phyloP scores from a whole-genome alignment of 1,284 basidiomycete genomes.

The Chondrostereum purpureum region DNA sequence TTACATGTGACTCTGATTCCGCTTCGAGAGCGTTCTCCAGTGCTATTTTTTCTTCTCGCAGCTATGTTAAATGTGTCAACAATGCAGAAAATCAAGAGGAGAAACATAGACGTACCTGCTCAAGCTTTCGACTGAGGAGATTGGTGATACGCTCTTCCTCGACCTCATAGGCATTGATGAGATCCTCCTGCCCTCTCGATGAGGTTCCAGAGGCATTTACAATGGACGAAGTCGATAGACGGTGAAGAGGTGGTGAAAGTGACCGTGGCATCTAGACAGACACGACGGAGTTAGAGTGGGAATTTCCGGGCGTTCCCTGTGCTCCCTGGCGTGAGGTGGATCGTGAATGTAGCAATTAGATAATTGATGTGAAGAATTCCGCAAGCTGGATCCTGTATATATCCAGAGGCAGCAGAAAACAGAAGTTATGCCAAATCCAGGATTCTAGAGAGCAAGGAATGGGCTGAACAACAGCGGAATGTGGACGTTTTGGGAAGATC shows the following conservation, averaged over 20 bases:
- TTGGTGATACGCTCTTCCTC: constrained; percentile 84
- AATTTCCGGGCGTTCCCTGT: no score
- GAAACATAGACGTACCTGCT: constrained; percentile 48
- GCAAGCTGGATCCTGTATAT: no score
- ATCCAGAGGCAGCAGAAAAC: no score
- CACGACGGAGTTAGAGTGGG: no score
- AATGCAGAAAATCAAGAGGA: constrained; percentile 6
- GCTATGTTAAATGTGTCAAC: constrained; percentile 29
- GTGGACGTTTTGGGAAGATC: no score
- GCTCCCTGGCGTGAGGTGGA: no score
- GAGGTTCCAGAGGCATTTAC: background rate
- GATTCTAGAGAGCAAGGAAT: no score
- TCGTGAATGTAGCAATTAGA: no score
- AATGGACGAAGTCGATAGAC: constrained; percentile 1
- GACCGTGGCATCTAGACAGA: no score
- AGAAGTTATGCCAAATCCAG: no score
- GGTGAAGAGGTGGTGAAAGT: constrained; percentile 3
- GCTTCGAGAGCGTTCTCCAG: constrained; percentile 75
- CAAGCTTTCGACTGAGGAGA: constrained; percentile 68
- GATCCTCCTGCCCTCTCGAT: constrained; percentile 51
- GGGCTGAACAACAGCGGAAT: no score
- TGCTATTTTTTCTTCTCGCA: constrained; percentile 77
- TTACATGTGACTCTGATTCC: constrained; percentile 74
- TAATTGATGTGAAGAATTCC: no score
- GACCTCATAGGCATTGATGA: constrained; percentile 81